Percentiles rank a stretch among this genome's conserved stretches.
These are phyloP conservation scores for Globisporangium nunn DNA, from an alignment of 352 stramenopile species.

Conservation along the genomic window DNA sequence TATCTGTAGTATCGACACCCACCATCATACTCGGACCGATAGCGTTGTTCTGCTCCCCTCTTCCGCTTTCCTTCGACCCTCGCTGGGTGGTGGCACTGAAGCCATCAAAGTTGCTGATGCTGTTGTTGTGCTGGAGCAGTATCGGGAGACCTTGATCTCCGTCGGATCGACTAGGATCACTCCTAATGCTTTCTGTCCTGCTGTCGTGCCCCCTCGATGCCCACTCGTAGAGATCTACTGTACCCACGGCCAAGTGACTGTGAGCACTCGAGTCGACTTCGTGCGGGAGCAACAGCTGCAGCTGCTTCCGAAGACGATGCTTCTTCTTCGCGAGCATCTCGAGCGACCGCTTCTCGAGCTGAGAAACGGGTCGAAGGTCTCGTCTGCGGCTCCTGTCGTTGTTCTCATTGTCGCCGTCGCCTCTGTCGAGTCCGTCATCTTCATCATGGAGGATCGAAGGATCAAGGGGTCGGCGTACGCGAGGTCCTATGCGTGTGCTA, in stretches of 20 bases:
- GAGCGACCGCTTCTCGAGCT: conserved; percentile 45
- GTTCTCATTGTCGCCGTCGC: neutral
- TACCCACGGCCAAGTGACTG: conserved; percentile 45
- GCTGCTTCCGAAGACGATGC: conserved; percentile 55
- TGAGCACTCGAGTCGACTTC: conserved; percentile 45
- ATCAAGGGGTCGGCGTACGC: conserved; percentile 57
- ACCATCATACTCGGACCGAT: neutral
- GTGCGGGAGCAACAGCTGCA: conserved; percentile 55
- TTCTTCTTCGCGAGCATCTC: conserved; percentile 56
- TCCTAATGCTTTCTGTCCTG: conserved; percentile 2
- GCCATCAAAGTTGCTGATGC: neutral
- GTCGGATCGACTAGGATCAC: too few species aligned
- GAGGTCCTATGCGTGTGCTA: conserved; percentile 43
- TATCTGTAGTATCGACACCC: neutral
- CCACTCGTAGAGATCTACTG: conserved; percentile 68
- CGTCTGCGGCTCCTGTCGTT: conserved; percentile 9
- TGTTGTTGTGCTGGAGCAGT: neutral
- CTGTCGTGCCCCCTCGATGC: conserved; percentile 16
- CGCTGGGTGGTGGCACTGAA: neutral
- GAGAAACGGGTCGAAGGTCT: conserved; percentile 17
- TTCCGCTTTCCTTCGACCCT: neutral
- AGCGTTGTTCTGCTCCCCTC: neutral
- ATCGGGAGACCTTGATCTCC: neutral
- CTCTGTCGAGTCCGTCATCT: neutral
- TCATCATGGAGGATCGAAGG: conserved; percentile 1